Evolutionary conservation across 108 stramenopile species (phyloP), one percentile per base, ranked within the genome.

Genomic region (Nitzschia putrida): DNA sequence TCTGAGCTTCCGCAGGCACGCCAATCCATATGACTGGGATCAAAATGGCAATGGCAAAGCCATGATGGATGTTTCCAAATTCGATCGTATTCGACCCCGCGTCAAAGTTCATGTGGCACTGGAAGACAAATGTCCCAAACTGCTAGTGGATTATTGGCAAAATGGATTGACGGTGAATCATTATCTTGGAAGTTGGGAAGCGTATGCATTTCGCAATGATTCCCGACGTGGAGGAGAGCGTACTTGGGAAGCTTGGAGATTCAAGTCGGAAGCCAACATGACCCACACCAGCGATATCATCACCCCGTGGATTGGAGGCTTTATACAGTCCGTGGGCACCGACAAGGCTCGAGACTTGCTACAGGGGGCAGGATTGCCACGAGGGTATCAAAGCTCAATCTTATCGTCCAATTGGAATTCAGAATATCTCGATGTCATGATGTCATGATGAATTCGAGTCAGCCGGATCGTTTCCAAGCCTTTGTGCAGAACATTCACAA

Each of bases 111-210:
- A 72, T 56, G 26, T 49, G 0, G 63, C 71, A 29, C 39, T 72
- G 7, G 44, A 63, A 21, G 25, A 23, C 9, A 53, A 40, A 26
- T 72, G 71, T 41, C 50, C 50, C 1, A 34, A 4, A 34, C 29
- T 34, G 29, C 16, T 55, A 9, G 22, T 72, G 61, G 53, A 64
- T 43, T n/a, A 59, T 38, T 23, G 25, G 18, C 45, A 64, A 14
- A 55, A 51, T 20, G 51, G 51, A 44, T 72, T 72, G 22, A 26
- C 12, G 13, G 63, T 72, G 20, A 61, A 72, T 54, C 77, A 78
- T 45, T 78, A 78, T 53, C 38, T 72, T 43, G 71, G 77, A 3
- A 72, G 43, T 53, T 37, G 43, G 50, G 40, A 78, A 38, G 53
- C 47, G 18, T 78, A 44, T 37, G 11, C 25, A 8, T 64, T 63